These are phyloP conservation scores for Colletotrichum horii DNA, from an alignment of 2,329 filamentous ascomycete genomes.

Conservation along the genomic window DNA sequence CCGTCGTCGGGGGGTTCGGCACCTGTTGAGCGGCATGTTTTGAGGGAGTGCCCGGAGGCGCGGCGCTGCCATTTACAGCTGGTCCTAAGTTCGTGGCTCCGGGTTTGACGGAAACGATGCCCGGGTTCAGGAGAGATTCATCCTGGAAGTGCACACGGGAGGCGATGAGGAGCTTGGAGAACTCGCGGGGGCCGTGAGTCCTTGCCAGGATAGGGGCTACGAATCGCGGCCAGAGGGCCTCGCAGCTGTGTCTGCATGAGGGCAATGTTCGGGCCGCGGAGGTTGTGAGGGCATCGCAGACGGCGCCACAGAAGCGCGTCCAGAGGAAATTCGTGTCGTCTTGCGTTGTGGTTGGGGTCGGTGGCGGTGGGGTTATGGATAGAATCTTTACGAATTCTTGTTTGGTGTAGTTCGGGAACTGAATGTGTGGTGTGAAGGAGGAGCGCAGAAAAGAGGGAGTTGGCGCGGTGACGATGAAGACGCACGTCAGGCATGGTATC, in stretches of 20 bases:
- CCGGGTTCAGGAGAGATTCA: slow-evolving; percentile 71
- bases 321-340: slow-evolving; percentile 72
- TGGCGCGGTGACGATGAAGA: slow-evolving; percentile 79
- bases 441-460: slow-evolving; percentile 72
- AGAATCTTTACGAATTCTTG: slow-evolving; percentile 81
- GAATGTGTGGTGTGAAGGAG: slow-evolving; percentile 70
- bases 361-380: slow-evolving; percentile 51
- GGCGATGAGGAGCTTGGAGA: slow-evolving; percentile 80
- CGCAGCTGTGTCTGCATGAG: slow-evolving; percentile 72
- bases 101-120: slow-evolving; percentile 50
- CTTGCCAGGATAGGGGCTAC: slow-evolving; percentile 77
- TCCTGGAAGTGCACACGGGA: slow-evolving; percentile 74
- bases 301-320: slow-evolving; percentile 79
- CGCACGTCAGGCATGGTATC: slow-evolving; percentile 78
- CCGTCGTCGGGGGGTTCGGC: slow-evolving; percentile 24
- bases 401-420: slow-evolving; percentile 86
- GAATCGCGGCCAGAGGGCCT: slow-evolving; percentile 85
- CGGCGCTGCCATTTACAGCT: neutral
- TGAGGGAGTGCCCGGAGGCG: neutral
- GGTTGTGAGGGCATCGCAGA: slow-evolving; percentile 86
- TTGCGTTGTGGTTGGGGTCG: slow-evolving; percentile 54
- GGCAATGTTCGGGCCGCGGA: slow-evolving; percentile 81
- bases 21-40: slow-evolving; percentile 2
- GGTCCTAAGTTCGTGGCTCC: neutral
- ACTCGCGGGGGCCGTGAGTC: slow-evolving; percentile 79